Percentiles rank a stretch among this genome's conserved stretches.
phyloP scores from a whole-genome alignment of 1,139 yeast genomes.

The Taphrina communis region DNA sequence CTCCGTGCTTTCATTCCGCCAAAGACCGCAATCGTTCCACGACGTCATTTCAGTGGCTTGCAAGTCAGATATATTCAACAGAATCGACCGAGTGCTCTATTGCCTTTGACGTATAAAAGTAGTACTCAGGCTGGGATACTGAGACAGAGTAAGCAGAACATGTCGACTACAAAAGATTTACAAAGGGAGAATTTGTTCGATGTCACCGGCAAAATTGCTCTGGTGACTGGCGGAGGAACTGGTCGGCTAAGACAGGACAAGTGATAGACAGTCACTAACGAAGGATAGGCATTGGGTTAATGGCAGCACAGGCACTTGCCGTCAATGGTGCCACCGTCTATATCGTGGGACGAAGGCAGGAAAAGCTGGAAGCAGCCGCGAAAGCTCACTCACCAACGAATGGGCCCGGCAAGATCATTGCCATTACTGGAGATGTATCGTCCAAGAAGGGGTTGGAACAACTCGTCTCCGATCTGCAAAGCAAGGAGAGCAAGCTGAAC shows the following conservation, averaged over 20 bases:
- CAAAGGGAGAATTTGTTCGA: constrained; percentile 43
- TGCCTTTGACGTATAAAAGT: neutral
- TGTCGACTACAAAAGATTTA: constrained; percentile 29
- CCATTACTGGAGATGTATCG: constrained; percentile 46
- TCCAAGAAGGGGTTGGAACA: constrained; percentile 44
- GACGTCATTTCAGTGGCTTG: constrained; percentile 19
- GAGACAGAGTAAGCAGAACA: neutral
- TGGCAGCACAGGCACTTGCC: constrained; percentile 45
- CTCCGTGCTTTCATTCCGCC: neutral
- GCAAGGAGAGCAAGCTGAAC: constrained; percentile 44
- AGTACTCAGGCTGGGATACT: too few species aligned
- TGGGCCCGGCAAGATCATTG: constrained; percentile 43
- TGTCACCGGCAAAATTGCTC: constrained; percentile 45
- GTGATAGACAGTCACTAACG: too few species aligned
- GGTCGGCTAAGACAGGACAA: constrained; percentile 14
- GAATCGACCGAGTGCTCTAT: neutral
- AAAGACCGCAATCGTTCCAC: neutral
- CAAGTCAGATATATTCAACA: neutral
- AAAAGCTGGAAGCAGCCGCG: constrained; percentile 54
- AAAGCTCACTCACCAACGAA: constrained; percentile 49
- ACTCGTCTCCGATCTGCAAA: constrained; percentile 42
- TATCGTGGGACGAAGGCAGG: constrained; percentile 54
- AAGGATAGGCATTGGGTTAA: constrained; percentile 6
- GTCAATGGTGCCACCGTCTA: constrained; percentile 57
- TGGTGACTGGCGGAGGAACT: constrained; percentile 46